Percentiles rank a stretch among this genome's conserved stretches.
Evolutionary conservation across 2,329 filamentous ascomycete genomes (phyloP).

Genomic region (Aspergillus floridensis): DNA sequence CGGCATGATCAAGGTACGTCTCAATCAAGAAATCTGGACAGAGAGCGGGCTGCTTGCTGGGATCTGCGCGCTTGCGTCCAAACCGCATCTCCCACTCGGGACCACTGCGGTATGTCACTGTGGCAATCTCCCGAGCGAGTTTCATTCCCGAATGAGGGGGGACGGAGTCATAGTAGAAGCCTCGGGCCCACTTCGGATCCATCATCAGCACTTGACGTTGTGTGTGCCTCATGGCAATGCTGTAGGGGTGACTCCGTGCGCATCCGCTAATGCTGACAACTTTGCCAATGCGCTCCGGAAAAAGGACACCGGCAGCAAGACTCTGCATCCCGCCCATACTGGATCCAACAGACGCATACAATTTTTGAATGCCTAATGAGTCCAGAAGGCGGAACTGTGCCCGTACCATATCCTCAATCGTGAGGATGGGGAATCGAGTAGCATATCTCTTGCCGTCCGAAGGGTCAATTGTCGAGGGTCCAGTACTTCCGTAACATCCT

Average conservation of each 20-base stretch:
- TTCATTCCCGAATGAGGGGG: slow-evolving; percentile 98
- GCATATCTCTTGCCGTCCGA: slow-evolving; percentile 85
- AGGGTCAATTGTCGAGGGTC: slow-evolving; percentile 82
- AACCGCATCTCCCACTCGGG: slow-evolving; percentile 98
- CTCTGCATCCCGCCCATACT: slow-evolving; percentile 99
- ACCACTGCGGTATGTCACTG: slow-evolving; percentile 92
- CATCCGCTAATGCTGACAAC: slow-evolving; percentile 91
- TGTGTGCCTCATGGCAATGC: slow-evolving; percentile 97
- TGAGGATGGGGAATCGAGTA: slow-evolving; percentile 91
- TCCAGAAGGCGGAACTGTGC: slow-evolving; percentile 91
- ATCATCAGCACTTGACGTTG: slow-evolving; percentile 98
- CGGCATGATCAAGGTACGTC: slow-evolving; percentile 95
- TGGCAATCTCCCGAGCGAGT: slow-evolving; percentile 93
- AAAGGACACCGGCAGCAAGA: slow-evolving; percentile 79
- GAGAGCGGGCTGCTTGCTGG: slow-evolving; percentile 81
- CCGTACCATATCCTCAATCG: slow-evolving; percentile 95
- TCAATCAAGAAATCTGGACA: slow-evolving; percentile 97
- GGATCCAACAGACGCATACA: slow-evolving; percentile 90
- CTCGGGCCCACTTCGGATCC: slow-evolving; percentile 94
- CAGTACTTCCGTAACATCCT: slow-evolving; percentile 93
- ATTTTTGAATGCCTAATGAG: slow-evolving; percentile 67
- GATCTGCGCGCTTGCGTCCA: slow-evolving; percentile 79
- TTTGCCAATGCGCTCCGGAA: slow-evolving; percentile 75
- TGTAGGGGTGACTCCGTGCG: slow-evolving; percentile 92
- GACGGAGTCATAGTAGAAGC: slow-evolving; percentile 85